Evolutionary conservation across 768 basidiomycete species (phyloP).

Genomic region (Calvatia gigantea): DNA sequence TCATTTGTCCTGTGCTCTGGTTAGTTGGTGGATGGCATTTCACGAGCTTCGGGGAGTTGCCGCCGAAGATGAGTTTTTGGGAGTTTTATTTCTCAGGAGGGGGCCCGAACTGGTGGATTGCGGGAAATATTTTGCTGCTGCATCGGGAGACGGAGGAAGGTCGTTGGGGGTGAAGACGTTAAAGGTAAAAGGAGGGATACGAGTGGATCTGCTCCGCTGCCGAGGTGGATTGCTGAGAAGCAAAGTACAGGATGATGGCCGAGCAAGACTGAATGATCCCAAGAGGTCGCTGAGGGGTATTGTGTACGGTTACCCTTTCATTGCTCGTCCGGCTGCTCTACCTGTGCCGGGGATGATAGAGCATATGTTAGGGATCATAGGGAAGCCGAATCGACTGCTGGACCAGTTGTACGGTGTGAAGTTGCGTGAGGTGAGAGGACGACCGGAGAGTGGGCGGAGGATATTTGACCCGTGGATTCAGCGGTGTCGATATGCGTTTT

Average conservation of each 20-base stretch:
- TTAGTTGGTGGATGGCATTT: constrained; percentile 75
- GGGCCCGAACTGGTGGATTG: constrained; percentile 25
- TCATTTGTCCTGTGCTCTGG: constrained; percentile 72
- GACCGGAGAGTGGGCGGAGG: constrained; percentile 40
- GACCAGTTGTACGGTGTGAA: constrained; percentile 43
- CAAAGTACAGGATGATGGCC: constrained; percentile 39
- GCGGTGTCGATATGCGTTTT: constrained; percentile 54
- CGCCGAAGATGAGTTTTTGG: constrained; percentile 40
- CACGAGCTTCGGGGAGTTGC: constrained; percentile 43
- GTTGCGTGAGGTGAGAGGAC: constrained; percentile 37
- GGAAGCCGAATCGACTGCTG: constrained; percentile 40
- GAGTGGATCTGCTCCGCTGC: constrained; percentile 28
- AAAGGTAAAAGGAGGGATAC: constrained; percentile 11
- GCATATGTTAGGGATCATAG: constrained; percentile 29
- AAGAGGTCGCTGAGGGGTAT: constrained; percentile 43
- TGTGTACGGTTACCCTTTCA: constrained; percentile 58
- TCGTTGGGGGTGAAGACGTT: neutral
- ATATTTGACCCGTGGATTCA: constrained; percentile 60
- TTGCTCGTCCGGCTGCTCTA: constrained; percentile 40
- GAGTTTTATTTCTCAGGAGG: constrained; percentile 37
- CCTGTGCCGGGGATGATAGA: constrained; percentile 3
- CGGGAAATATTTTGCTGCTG: constrained; percentile 32
- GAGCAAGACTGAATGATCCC: constrained; percentile 40
- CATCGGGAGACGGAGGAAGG: constrained; percentile 14
- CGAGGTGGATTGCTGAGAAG: constrained; percentile 42